Evolutionary conservation across 2,329 filamentous ascomycete genomes (phyloP).

Genomic region (Sphaceloma murrayae): DNA sequence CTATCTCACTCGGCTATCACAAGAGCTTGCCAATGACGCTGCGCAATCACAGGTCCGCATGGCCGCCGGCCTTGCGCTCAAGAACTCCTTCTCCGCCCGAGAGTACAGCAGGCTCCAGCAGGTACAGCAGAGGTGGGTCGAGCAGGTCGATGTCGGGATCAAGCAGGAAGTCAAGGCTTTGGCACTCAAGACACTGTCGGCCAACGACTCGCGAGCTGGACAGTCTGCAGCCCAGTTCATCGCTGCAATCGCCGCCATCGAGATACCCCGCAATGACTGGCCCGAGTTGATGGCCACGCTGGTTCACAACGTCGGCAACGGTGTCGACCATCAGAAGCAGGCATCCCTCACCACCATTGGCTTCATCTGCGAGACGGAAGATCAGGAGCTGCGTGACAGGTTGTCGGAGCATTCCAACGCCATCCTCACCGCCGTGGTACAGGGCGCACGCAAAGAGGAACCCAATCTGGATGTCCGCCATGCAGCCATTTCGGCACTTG

Average conservation of each 20-base stretch:
- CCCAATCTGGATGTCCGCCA: constrained; percentile 80
- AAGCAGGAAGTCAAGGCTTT: constrained; percentile 83
- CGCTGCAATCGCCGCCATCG: constrained; percentile 86
- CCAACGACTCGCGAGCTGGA: constrained; percentile 71
- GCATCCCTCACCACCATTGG: constrained; percentile 91
- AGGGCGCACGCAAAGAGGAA: constrained; percentile 95
- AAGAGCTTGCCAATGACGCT: constrained; percentile 86
- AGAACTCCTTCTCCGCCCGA: constrained; percentile 95
- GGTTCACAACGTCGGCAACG: constrained; percentile 85
- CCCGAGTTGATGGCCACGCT: constrained; percentile 77
- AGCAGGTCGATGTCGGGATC: constrained; percentile 67
- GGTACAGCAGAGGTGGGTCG: constrained; percentile 87
- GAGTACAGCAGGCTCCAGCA: constrained; percentile 79
- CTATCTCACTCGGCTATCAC: constrained; percentile 86
- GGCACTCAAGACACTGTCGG: constrained; percentile 77
- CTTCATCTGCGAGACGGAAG: constrained; percentile 95
- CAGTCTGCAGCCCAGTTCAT: constrained; percentile 90
- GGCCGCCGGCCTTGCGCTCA: constrained; percentile 89
- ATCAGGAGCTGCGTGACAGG: constrained; percentile 71
- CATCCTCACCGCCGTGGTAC: constrained; percentile 93
- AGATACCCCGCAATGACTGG: constrained; percentile 90
- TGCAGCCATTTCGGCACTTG: constrained; percentile 85
- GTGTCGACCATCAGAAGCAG: constrained; percentile 83
- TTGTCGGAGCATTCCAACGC: constrained; percentile 86
- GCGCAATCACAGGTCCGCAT: constrained; percentile 76